Evolutionary conservation across 73 alveolate genomes (phyloP).

Genomic region (Blepharisma stoltei): DNA sequence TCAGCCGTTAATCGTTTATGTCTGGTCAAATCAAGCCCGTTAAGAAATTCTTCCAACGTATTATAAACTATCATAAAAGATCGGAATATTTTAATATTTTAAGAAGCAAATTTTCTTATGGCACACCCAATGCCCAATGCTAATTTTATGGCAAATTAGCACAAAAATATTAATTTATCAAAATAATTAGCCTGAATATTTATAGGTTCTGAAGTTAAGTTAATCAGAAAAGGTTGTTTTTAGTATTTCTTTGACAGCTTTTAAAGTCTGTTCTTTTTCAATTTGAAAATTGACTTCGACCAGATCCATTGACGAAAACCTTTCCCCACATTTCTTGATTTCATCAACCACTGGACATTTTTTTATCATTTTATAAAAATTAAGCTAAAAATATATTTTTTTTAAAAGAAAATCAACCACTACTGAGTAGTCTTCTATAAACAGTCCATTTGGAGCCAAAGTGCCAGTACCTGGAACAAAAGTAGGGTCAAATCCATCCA

Average conservation of each 20-base stretch:
- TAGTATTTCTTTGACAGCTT: constrained; percentile 7
- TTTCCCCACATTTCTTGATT: not conserved
- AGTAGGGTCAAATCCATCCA: constrained; percentile 44
- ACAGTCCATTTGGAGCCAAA: constrained; percentile 22
- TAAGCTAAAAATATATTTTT: not conserved
- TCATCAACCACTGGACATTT: not conserved
- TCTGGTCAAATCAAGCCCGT: too few relatives aligned
- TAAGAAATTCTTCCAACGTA: too few relatives aligned
- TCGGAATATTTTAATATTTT: too few relatives aligned
- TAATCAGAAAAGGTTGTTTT: not conserved
- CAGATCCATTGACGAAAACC: constrained; percentile 27
- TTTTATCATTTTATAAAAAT: too few relatives aligned
- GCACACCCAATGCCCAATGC: too few relatives aligned
- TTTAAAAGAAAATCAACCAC: not conserved
- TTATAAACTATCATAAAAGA: too few relatives aligned
- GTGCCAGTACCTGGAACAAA: constrained; percentile 44
- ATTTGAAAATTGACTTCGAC: constrained; percentile 30
- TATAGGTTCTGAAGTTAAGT: too few relatives aligned
- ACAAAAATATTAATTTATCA: too few relatives aligned
- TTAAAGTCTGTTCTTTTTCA: constrained; percentile 6
- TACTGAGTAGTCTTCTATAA: constrained; percentile 4
- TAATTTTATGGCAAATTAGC: too few relatives aligned
- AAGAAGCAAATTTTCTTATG: too few relatives aligned
- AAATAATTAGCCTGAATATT: too few relatives aligned
- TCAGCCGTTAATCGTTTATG: too few relatives aligned